Evolutionary conservation across 805 yeast species (phyloP), one percentile per base, ranked within the genome.

Genomic region (Lipomyces chichibuensis): DNA sequence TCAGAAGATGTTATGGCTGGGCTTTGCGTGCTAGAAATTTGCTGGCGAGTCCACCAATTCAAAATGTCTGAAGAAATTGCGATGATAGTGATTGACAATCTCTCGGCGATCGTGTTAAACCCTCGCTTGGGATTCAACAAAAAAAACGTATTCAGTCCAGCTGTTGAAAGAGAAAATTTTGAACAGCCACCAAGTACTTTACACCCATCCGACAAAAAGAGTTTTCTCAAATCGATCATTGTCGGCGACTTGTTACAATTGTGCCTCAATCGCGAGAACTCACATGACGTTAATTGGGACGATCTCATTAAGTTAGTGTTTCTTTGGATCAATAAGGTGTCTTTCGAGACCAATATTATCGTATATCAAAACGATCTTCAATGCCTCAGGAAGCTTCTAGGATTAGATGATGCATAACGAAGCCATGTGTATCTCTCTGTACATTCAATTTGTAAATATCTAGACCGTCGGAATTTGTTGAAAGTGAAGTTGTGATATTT

Each of bases 21-120:
- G 11, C 33, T 65, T 6, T 60, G 60, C n/a, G 57, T 59, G 11
- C 46, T 65, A 52, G 65, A 64, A 56, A 37, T 46, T 20, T 66
- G 70, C 43, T 55, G 32, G 51, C 59, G 57, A 27, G 33, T 57
- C 23, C 58, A 62, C 27, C 35, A 37, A 43, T 57, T 64, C 27
- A 55, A 53, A 29, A 37, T 65, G 11, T 29, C 32, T 8, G 57
- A 29, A 27, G 68, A 65, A 11, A 39, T 57, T 7, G 54, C 49
- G 17, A 62, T 54, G 25, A 27, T 51, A 20, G 53, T 65, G 6
- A 27, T 65, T 6, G 62, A 54, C 37, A 51, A 58, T 23, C n/a
- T 62, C 14, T 58, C 63, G n/a, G 14, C 32, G 25, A 35, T 51
- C 9, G 32, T 63, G 14, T 23, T 62, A 25, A 23, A 62, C 13